Evolutionary conservation across 2,329 filamentous ascomycete species (phyloP), one percentile per base, ranked within the genome.

Genomic region (Aspergillus bombycis): DNA sequence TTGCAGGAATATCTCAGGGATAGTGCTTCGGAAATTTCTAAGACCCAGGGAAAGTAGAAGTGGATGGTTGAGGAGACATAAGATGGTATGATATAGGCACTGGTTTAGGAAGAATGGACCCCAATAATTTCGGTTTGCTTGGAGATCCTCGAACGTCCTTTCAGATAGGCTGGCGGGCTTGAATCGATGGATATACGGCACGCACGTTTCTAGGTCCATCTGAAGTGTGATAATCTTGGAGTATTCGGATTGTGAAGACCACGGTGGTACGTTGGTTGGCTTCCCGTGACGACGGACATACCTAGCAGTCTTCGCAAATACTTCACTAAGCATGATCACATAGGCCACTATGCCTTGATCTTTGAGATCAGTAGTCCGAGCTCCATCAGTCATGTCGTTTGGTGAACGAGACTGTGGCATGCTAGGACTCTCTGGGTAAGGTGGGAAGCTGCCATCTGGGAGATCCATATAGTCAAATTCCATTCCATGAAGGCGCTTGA

Each of bases 1-100:
- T 55, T 85, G 83, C 1, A 86, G 77, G 23, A 86, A 86, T 1
- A 84, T 82, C 57, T 86, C 83, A 0, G 84, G 84, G 46, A 85
- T 84, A 3, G 80, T 82, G 43, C 80, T 80, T 41, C 82, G 80
- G 65, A 85, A 84, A 38, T 81, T 84, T n/a, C 82, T 79, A 4
- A 86, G 75, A n/a, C 82, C 78, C 43, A 85, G 74, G 0, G 83
- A 85, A 4, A 86, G 70, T 2, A 86, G 71, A n/a, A 86, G 78
- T 0, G 84, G 84, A 62, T 86, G 84, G 58, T 86, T 86, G 10
- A 86, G 74, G 0, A 85, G 77, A 63, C 83, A 85, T 1, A 84
- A 77, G 46, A 84, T 84, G 0, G 82, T 82, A 60, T 84, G 82
- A 64, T 85, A 85, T 16, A 85, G 71, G 62, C 85, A 81, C 63